Conservation (phyloP, 768 basidiomycete genomes). For the Tephrocybe sp. region DNA sequence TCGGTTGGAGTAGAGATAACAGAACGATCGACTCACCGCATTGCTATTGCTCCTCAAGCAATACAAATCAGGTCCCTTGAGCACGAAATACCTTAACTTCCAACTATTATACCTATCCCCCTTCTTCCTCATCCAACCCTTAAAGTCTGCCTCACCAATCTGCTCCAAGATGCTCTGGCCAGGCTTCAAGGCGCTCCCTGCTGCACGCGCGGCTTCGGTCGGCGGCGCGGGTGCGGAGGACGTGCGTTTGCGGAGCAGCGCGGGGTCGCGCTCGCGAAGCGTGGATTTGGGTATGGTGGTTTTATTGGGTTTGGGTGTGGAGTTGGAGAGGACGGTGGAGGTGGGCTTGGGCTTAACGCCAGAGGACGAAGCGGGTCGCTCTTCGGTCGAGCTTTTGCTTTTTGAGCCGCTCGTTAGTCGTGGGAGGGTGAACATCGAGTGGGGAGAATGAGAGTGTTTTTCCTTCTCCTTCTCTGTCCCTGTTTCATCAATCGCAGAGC, state of each 20-base stretch:
- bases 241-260: constrained; percentile 59
- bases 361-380: constrained; percentile 31
- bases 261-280: constrained; percentile 35
- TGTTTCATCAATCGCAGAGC: constrained; percentile 32
- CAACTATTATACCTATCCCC: constrained; percentile 91
- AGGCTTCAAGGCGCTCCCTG: constrained; percentile 42
- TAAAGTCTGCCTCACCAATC: constrained; percentile 87
- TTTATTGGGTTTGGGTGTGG: no score
- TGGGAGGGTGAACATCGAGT: constrained; percentile 46
- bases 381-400: constrained; percentile 40
- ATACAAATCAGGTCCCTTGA: constrained; percentile 92
- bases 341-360: constrained; percentile 5
- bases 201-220: constrained; percentile 6
- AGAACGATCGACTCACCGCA: constrained; percentile 37
- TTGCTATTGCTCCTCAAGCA: constrained; percentile 76
- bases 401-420: constrained; percentile 40
- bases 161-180: constrained; percentile 83
- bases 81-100: constrained; percentile 89
- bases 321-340: constrained; percentile 9
- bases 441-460: constrained; percentile 47
- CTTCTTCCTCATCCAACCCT: constrained; percentile 96
- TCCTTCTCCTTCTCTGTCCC: constrained; percentile 43
- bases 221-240: constrained; percentile 29
- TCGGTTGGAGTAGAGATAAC: background rate
- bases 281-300: no score